phyloP scores from a whole-genome alignment of 805 yeast genomes.

The Candida tallmaniae region DNA sequence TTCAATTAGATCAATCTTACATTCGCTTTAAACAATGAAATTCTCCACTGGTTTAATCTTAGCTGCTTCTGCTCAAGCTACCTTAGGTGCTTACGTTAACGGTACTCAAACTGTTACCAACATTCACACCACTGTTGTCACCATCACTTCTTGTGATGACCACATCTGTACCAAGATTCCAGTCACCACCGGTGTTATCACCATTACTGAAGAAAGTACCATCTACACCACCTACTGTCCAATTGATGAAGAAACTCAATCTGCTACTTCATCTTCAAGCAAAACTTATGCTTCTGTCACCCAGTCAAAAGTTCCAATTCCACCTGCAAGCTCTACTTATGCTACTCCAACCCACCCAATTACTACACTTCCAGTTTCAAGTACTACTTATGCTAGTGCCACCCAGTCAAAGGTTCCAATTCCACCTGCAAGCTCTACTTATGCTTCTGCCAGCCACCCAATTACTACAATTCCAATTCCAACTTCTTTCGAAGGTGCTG shows the following conservation, averaged over 20 bases:
- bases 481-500: conserved; percentile 15
- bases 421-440: conserved; percentile 10
- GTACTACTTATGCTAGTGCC: conserved; percentile 7
- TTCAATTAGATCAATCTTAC: no score
- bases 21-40: conserved; percentile 28
- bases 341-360: conserved; percentile 11
- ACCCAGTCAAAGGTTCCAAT: conserved; percentile 11
- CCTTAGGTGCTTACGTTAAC: conserved; percentile 27
- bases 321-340: conserved; percentile 12
- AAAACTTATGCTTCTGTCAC: conserved; percentile 11
- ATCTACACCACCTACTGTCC: conserved; percentile 27
- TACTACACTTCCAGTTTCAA: conserved; percentile 9
- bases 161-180: conserved; percentile 23
- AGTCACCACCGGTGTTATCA: conserved; percentile 32
- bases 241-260: background rate
- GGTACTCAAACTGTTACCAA: conserved; percentile 21
- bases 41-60: conserved; percentile 28
- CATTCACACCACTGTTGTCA: conserved; percentile 16
- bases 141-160: conserved; percentile 29
- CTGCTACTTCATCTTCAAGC: conserved; percentile 3
- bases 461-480: conserved; percentile 7
- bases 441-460: conserved; percentile 10
- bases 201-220: conserved; percentile 24
- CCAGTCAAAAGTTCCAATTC: conserved; percentile 21
- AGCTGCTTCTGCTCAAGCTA: conserved; percentile 24